A percentile compares a stretch with the other conserved stretches of the same genome.
Evolutionary conservation across 441 rosid species (phyloP).

Genomic region (Erodium texanum): DNA sequence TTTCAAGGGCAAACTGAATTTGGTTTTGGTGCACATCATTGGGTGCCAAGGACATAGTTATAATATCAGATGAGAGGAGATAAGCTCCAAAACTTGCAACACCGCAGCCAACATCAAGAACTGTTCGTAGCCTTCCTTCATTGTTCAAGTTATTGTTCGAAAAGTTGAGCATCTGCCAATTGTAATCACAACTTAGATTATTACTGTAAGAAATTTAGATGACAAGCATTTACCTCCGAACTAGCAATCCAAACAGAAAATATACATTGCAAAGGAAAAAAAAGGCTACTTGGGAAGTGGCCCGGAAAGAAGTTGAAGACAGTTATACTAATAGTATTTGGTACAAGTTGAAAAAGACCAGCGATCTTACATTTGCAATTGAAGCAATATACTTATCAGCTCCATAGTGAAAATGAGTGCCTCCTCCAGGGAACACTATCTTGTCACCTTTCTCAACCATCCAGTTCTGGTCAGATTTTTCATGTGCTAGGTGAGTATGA

Average conservation of each 20-base stretch:
- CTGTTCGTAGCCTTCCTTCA: conserved; percentile 71
- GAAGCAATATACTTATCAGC: conserved; percentile 95
- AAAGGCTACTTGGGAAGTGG: background rate
- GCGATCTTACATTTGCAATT: conserved; percentile 68
- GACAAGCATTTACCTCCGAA: conserved; percentile 8
- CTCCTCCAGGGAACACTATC: conserved; percentile 89
- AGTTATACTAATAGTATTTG: no score
- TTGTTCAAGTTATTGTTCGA: conserved; percentile 57
- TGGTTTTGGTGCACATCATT: conserved; percentile 99
- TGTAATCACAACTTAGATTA: background rate
- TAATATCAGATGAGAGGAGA: conserved; percentile 73
- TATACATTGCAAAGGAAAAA: background rate
- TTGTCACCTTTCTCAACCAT: conserved; percentile 96
- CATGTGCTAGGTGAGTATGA: conserved; percentile 95
- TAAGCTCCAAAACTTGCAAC: conserved; percentile 98
- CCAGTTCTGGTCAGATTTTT: conserved; percentile 99
- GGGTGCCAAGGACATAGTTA: conserved; percentile 88
- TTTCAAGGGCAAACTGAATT: conserved; percentile 93
- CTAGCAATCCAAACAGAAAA: conserved; percentile 11
- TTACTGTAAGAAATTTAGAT: conserved; percentile 1
- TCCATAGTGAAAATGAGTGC: conserved; percentile 97
- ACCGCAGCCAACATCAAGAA: conserved; percentile 96
- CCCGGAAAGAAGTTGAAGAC: background rate
- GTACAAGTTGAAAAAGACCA: no score
- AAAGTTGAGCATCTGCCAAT: conserved; percentile 83